Base-by-base conservation (phyloP, 2,329 filamentous ascomycete species). In the Metarhizium rileyi region DNA sequence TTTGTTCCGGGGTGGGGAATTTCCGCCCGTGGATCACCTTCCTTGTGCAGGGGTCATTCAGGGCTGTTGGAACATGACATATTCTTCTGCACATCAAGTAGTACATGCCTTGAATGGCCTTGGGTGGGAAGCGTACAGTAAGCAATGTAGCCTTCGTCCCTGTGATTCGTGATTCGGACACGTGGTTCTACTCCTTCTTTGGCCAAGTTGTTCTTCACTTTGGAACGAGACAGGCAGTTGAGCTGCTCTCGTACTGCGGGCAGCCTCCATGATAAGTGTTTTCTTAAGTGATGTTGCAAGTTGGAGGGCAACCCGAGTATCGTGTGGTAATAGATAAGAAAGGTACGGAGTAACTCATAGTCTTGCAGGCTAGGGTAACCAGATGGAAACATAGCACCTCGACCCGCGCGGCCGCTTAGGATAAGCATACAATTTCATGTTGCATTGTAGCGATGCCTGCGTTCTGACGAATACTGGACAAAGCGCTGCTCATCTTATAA, bases 41-140 rank as follows among this genome's bases (percentile, higher is more conserved):
- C 35, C 46, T 14, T 65, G 57, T 52, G 62, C 61, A 44, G 48
- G 50, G 14, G 49, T 59, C 28, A 66, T 65, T 45, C 53, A 54
- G 46, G 54, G 55, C 23, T 66, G 61, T 51, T 67, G 63, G 64
- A 46, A 54, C 38, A 28, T 20, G 35, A 44, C 40, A 4, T 35
- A 44, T 16, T 48, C 46, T 33, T 44, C 47, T 28, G 47, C 47
- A n/a, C 20, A 36, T 25, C 38, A 16, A 44, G 47, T 44, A 22
- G 47, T 44, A 20, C 38, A 48, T 48, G 47, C 47, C 28, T 48
- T 48, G 26, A 48, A 43, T 43, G 38, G 46, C 26, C 25, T 42
- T 10, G 36, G 33, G 23, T 48, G 38, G 46, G 46, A 48, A 30
- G 43, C 27, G 43, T 45, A 45, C 14, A 18, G 30, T 12, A 25